phyloP scores from a whole-genome alignment of 2,329 filamentous ascomycete species.

The Colletotrichum tofieldiae region DNA sequence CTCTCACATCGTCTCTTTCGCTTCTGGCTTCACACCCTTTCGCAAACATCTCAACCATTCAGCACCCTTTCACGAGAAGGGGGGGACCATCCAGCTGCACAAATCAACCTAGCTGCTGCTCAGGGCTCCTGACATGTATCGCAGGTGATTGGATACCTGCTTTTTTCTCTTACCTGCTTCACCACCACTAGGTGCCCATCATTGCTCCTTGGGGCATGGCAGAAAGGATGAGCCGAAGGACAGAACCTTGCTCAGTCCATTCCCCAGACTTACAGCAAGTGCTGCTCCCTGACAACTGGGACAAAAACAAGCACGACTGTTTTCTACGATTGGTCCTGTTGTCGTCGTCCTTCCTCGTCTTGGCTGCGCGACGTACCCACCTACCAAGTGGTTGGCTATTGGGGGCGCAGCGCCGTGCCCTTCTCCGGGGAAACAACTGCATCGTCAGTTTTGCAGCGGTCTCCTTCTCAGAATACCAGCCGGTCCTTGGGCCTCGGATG shows the following conservation, averaged over 20 bases:
- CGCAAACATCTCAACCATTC: slow-evolving; percentile 7
- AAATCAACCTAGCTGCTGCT: slow-evolving; percentile 4
- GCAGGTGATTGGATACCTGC: slow-evolving; percentile 15
- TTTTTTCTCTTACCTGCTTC: neutral
- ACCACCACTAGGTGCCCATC: neutral
- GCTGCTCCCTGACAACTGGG: neutral
- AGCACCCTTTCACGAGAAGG: slow-evolving; percentile 16
- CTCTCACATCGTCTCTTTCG: slow-evolving; percentile 23
- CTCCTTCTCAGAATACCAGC: neutral
- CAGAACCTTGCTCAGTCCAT: neutral
- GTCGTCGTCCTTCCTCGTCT: neutral
- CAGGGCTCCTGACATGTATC: neutral
- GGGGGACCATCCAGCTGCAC: neutral
- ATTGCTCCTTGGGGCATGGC: neutral
- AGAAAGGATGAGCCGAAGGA: neutral
- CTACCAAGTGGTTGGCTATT: slow-evolving; percentile 4
- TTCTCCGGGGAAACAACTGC: neutral
- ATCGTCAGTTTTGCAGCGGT: neutral
- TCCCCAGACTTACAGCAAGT: slow-evolving; percentile 6
- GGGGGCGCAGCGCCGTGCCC: neutral
- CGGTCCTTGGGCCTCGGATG: neutral
- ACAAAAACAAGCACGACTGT: neutral
- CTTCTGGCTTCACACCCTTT: slow-evolving; percentile 32
- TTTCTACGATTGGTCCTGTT: neutral
- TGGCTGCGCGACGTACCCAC: neutral